Base-by-base conservation (phyloP, 2,329 filamentous ascomycete species). In the Colletotrichum lupini region DNA sequence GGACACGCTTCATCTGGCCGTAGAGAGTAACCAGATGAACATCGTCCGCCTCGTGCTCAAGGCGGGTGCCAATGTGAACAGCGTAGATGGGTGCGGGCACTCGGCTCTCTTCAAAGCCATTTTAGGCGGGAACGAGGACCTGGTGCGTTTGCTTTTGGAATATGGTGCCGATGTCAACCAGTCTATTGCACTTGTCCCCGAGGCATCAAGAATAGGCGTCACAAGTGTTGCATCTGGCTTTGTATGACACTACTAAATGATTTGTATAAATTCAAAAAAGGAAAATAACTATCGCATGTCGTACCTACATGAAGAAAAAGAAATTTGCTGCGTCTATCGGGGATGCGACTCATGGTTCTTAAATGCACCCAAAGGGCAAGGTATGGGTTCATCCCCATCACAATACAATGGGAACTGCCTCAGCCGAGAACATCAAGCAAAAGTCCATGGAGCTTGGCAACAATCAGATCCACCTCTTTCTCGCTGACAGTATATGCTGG, bases 401-500 rank as follows among this genome's bases (percentile, higher is more conserved):
- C 19, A 46, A 19, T 46, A n/a, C 19, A 46, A 46, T 19, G 3
- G n/a, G 7, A n/a, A 46, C 16, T 46, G 12, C 35, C 35, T 37
- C 1, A 46, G 42, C 42, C 19, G 42, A 46, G 19, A 46, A 46
- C 19, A 46, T 46, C 42, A 19, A n/a, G 16, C 19, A 46, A n/a
- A 46, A 46, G 42, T 0, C 42, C 42, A 46, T 46, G 42, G 19
- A 46, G 42, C 42, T 46, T 46, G 16, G 42, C 42, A 19, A 37
- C 58, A 30, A 37, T 61, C 14, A 30, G 28, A 11, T 61, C 58
- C 58, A 61, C 28, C 26, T 32, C 32, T 32, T 61, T 52, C 46
- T 63, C 49, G 12, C 86, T 90, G 28, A 92, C 85, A 62, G 89
- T 94, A 82, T 91, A 94, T 1, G 93, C 87, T 6, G 93, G 93